Evolutionary conservation across 73 alveolate species (phyloP).

Genomic region (Paramecium pentaurelia): DNA sequence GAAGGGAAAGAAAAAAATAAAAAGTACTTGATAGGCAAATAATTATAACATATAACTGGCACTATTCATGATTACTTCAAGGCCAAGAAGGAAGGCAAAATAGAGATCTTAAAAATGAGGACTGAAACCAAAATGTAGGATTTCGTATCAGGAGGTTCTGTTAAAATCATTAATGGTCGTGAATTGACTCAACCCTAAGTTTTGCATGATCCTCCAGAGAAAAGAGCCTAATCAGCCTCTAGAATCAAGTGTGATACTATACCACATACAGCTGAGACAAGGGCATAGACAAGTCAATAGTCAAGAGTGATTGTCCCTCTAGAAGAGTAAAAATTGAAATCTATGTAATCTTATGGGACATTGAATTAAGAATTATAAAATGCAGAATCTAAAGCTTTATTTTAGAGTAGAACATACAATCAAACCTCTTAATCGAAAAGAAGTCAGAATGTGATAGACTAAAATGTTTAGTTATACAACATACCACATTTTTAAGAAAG

Average conservation of each 20-base stretch:
- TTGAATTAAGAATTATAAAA: background rate
- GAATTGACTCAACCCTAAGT: background rate
- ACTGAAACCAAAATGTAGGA: background rate
- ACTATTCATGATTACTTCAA: background rate
- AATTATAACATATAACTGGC: slow-evolving; percentile 8
- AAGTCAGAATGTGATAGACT: background rate
- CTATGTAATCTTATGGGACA: background rate
- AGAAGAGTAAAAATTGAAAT: background rate
- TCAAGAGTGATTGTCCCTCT: slow-evolving; percentile 4
- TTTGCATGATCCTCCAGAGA: background rate
- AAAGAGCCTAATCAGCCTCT: background rate
- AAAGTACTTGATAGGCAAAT: background rate
- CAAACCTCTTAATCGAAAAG: background rate
- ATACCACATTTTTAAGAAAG: background rate
- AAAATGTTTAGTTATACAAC: background rate
- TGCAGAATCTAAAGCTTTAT: background rate
- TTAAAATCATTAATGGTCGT: background rate
- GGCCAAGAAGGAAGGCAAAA: background rate
- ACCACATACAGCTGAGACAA: background rate
- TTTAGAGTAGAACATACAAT: background rate
- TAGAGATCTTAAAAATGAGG: slow-evolving; percentile 12
- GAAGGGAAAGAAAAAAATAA: background rate
- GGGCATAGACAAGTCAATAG: background rate
- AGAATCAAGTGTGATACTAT: background rate
- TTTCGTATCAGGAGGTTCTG: background rate